Evolutionary conservation across 2,329 filamentous ascomycete species (phyloP).

Genomic region (Microsporum canis): DNA sequence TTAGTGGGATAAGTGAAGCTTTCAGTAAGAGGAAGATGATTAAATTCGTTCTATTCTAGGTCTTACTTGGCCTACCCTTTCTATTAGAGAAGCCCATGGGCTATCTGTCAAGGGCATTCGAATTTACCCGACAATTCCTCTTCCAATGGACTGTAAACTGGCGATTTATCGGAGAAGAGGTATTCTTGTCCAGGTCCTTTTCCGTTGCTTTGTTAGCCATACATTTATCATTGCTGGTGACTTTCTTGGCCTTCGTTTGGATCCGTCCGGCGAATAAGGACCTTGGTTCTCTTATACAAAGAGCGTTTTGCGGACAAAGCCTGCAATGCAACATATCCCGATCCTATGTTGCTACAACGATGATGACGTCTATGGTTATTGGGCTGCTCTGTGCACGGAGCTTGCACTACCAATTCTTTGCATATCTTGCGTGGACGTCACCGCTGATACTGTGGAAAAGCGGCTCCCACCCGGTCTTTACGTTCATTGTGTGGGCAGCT

Average conservation of each 20-base stretch:
- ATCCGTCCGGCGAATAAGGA: slow-evolving; percentile 54
- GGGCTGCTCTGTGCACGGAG: slow-evolving; percentile 78
- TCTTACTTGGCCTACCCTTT: slow-evolving; percentile 56
- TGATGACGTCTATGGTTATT: slow-evolving; percentile 64
- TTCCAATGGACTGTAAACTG: slow-evolving; percentile 99
- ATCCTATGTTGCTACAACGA: slow-evolving; percentile 61
- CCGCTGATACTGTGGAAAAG: slow-evolving; percentile 78
- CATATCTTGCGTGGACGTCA: slow-evolving; percentile 79
- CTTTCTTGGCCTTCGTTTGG: slow-evolving; percentile 61
- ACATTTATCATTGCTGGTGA: slow-evolving; percentile 54
- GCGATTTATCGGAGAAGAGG: slow-evolving; percentile 79
- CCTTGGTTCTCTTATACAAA: slow-evolving; percentile 43
- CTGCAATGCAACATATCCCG: slow-evolving; percentile 53
- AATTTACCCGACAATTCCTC: slow-evolving; percentile 79
- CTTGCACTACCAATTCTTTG: slow-evolving; percentile 91
- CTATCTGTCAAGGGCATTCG: slow-evolving; percentile 76
- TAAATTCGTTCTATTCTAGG: slow-evolving; percentile 25
- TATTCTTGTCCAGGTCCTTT: slow-evolving; percentile 63
- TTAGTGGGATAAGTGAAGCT: too few relatives aligned
- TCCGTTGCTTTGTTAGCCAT: slow-evolving; percentile 53
- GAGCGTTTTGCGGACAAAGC: slow-evolving; percentile 42
- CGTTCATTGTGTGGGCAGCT: slow-evolving; percentile 58
- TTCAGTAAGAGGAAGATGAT: background rate
- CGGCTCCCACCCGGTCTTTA: slow-evolving; percentile 54
- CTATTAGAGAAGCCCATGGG: slow-evolving; percentile 49